Base-by-base conservation (phyloP, 345 rosid species). In the Streptanthus diversifolius region DNA sequence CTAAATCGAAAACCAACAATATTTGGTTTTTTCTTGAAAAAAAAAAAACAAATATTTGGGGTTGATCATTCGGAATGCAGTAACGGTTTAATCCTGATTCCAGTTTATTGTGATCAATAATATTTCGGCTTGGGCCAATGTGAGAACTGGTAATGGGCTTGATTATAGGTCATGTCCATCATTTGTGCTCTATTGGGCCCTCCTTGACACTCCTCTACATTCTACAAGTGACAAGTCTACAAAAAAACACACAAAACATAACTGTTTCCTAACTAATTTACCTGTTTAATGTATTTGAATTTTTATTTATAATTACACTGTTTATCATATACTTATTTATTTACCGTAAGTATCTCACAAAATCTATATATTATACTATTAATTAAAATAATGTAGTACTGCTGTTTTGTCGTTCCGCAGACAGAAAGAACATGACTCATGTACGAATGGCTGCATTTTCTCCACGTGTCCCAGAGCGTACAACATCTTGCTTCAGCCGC, bases 341-440 rank as follows among this genome's bases (percentile, higher is more conserved):
- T 21, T 54, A 29, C 39, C 15, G 60, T 1, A 7, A n/a, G 13
- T 30, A 30, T 14, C 3, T 55, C 22, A 55, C n/a, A 55, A 2
- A 30, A 29, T n/a, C 60, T 30, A 55, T 29, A 55, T 55, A 55
- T n/a, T n/a, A 30, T n/a, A 54, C 9, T 11, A 24, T 51, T 51
- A 22, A 24, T 11, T 24, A 51, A 11, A 49, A 51, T 54, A 27
- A 17, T 54, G 3, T 41, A 24, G 8, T 40, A 62, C n/a, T 62
- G 7, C 14, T 29, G 25, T 58, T 66, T 58, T 48, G 24, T 60
- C 6, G 30, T 40, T 0, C 66, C 14, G 64, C 70, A 68, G 70
- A 75, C 41, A 7, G 51, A 68, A 68, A 75, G 73, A 75, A 43
- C 74, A 74, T 68, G 74, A 75, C 70, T 35, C 69, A 52, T 60